phyloP scores from a whole-genome alignment of 2,329 filamentous ascomycete species.

The Penicillium sp. region DNA sequence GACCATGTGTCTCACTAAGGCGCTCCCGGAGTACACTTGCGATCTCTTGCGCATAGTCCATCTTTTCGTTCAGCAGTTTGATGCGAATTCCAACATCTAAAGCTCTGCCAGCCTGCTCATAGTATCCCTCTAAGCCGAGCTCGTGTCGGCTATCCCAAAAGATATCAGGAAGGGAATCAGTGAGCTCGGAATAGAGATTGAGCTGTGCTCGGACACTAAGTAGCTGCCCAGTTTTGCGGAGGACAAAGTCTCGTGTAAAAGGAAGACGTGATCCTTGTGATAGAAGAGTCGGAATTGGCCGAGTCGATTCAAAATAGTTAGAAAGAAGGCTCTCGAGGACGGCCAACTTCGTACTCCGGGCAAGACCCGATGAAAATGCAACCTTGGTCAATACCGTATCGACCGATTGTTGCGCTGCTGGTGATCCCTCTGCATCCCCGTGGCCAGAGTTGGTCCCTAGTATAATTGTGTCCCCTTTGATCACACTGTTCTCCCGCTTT shows the following conservation, averaged over 20 bases:
- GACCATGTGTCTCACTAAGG: slow-evolving; percentile 84
- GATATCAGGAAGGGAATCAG: slow-evolving; percentile 89
- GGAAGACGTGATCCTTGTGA: slow-evolving; percentile 64
- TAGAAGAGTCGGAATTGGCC: slow-evolving; percentile 75
- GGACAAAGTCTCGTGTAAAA: slow-evolving; percentile 73
- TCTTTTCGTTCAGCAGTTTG: slow-evolving; percentile 89
- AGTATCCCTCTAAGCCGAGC: slow-evolving; percentile 88
- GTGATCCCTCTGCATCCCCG: slow-evolving; percentile 23
- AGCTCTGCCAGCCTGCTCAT: slow-evolving; percentile 86
- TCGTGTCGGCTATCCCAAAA: slow-evolving; percentile 95
- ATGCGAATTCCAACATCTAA: slow-evolving; percentile 91
- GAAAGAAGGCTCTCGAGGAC: slow-evolving; percentile 81
- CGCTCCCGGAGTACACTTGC: slow-evolving; percentile 84
- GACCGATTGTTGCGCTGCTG: slow-evolving; percentile 39
- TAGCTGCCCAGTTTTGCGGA: slow-evolving; percentile 91
- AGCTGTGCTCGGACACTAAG: slow-evolving; percentile 85
- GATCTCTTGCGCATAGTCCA: slow-evolving; percentile 97
- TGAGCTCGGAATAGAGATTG: slow-evolving; percentile 95
- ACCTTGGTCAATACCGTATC: slow-evolving; percentile 83
- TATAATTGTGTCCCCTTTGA: slow-evolving; percentile 85
- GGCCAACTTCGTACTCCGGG: slow-evolving; percentile 88
- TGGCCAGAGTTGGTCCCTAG: slow-evolving; percentile 68
- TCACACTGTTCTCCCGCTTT: slow-evolving; percentile 68
- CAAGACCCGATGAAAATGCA: slow-evolving; percentile 91
- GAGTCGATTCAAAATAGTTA: slow-evolving; percentile 83